phyloP scores from a whole-genome alignment of 1,284 basidiomycete species.

The Austroboletus novae-zelandiae region DNA sequence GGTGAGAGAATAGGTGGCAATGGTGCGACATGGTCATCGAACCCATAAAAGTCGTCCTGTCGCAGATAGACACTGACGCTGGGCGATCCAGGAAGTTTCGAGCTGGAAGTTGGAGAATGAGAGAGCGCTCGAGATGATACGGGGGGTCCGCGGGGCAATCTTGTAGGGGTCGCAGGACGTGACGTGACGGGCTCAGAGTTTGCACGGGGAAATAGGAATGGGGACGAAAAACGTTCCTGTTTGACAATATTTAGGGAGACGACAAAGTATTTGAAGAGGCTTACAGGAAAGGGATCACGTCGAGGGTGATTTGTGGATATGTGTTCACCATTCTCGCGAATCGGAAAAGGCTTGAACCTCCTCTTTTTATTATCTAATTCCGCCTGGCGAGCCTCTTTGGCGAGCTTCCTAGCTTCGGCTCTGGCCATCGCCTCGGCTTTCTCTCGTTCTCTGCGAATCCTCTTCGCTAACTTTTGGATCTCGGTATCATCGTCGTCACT shows the following conservation, averaged over 20 bases:
- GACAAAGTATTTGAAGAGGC: conserved; percentile 2
- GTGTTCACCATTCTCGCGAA: conserved; percentile 11
- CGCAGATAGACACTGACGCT: conserved; percentile 13
- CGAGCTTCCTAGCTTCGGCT: conserved; percentile 13
- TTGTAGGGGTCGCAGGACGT: conserved; percentile 2
- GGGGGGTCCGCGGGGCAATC: neutral
- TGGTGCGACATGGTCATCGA: conserved; percentile 6
- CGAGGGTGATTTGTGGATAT: neutral
- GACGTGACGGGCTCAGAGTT: conserved; percentile 12
- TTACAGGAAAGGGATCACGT: conserved; percentile 9
- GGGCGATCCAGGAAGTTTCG: conserved; percentile 5
- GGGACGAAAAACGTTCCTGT: conserved; percentile 10
- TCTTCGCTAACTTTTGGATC: conserved; percentile 24
- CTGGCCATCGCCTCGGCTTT: conserved; percentile 22
- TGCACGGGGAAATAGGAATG: conserved; percentile 4
- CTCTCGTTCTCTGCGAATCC: conserved; percentile 21
- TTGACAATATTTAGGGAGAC: conserved; percentile 1
- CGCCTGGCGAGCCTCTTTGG: conserved; percentile 10
- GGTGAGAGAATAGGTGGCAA: conserved; percentile 7
- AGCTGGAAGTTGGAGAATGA: conserved; percentile 5
- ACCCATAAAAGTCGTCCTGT: conserved; percentile 13
- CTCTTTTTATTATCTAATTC: conserved; percentile 15
- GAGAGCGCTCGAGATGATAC: conserved; percentile 8
- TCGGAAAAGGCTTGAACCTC: conserved; percentile 33
- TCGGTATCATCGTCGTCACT: conserved; percentile 40